phyloP scores from a whole-genome alignment of 148 eudicot species.

The Arbutus unedo region DNA sequence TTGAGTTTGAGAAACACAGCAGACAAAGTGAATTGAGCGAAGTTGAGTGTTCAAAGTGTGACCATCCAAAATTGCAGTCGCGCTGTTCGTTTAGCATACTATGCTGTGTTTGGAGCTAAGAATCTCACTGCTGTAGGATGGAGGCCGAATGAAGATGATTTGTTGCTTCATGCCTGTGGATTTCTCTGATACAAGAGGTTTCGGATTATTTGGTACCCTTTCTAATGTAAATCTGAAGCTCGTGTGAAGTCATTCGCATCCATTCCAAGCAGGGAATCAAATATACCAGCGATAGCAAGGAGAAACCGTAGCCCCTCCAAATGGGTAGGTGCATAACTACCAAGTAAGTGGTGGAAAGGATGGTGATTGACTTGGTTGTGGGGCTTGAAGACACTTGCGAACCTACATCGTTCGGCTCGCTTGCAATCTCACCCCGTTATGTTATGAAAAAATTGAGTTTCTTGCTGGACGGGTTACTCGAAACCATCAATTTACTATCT shows the following conservation, averaged over 20 bases:
- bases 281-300: too few species aligned
- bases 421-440: too few species aligned
- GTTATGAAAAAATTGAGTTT: too few species aligned
- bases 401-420: too few species aligned
- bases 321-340: too few species aligned
- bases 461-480: too few species aligned
- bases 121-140: background rate
- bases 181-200: background rate
- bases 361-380: too few species aligned
- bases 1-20: background rate
- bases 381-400: too few species aligned
- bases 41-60: background rate
- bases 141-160: background rate
- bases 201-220: background rate
- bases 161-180: background rate
- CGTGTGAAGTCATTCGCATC: background rate
- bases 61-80: background rate
- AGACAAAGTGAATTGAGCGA: background rate
- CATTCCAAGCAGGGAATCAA: background rate
- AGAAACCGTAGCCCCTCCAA: too few species aligned
- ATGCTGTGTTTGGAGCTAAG: background rate
- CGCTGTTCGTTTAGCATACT: background rate
- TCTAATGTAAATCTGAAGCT: background rate
- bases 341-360: too few species aligned
- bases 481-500: too few species aligned